phyloP scores from a whole-genome alignment of 306 rosid genomes.

The Luffa acutangula region DNA sequence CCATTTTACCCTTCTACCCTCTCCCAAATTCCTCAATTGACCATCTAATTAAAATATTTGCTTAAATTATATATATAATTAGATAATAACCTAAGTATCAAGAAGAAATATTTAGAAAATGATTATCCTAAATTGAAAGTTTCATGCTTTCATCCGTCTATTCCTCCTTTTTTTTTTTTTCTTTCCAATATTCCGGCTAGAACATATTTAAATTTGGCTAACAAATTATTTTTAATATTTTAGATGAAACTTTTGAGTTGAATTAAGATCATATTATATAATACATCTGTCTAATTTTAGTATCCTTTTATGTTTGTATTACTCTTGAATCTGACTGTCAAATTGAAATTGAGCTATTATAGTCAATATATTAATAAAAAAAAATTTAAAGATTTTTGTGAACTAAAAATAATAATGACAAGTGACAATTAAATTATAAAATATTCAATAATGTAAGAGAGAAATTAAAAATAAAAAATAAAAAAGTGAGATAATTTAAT shows the following conservation, averaged over 20 bases:
- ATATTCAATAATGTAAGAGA: neutral
- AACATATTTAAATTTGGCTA: neutral
- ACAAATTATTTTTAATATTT: too few species aligned
- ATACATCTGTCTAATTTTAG: too few species aligned
- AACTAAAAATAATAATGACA: neutral
- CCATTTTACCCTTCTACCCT: neutral
- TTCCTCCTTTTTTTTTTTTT: neutral
- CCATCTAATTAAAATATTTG: neutral
- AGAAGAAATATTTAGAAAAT: neutral
- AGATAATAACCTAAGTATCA: neutral
- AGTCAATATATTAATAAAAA: too few species aligned
- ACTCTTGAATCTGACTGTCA: neutral
- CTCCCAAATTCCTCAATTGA: neutral
- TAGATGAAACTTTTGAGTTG: too few species aligned
- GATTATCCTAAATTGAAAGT: neutral
- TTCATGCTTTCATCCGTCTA: neutral
- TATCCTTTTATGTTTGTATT: neutral
- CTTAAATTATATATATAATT: too few species aligned
- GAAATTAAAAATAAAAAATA: neutral
- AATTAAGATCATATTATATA: too few species aligned
- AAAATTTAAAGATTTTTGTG: neutral
- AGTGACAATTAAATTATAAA: neutral
- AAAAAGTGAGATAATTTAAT: neutral
- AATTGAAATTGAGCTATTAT: too few species aligned
- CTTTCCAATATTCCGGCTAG: neutral